phyloP scores from a whole-genome alignment of 495 filamentous ascomycete genomes.

The Trichocladium antarcticum region DNA sequence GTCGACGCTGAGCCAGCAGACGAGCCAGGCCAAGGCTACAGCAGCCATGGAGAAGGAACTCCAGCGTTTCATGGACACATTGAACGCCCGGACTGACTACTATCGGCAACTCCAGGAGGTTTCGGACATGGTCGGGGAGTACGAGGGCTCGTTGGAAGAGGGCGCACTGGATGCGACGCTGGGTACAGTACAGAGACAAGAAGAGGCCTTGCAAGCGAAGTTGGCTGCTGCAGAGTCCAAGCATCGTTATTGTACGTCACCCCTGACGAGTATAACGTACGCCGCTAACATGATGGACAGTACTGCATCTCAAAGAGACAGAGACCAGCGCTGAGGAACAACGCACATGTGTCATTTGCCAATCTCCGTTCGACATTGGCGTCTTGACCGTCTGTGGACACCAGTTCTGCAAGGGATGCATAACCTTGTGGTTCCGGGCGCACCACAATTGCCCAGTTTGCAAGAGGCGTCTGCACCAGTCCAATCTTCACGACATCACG shows the following conservation, averaged over 20 bases:
- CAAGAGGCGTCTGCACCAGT: slow-evolving; percentile 49
- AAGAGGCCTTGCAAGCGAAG: slow-evolving; percentile 41
- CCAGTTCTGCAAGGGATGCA: slow-evolving; percentile 78
- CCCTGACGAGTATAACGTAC: not conserved
- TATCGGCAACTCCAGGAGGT: slow-evolving; percentile 81
- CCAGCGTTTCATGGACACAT: slow-evolving; percentile 60
- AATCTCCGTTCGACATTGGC: slow-evolving; percentile 58
- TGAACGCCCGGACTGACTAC: slow-evolving; percentile 75
- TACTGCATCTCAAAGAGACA: slow-evolving; percentile 36
- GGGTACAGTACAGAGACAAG: slow-evolving; percentile 23
- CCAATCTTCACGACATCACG: slow-evolving; percentile 70
- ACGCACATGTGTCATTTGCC: slow-evolving; percentile 71
- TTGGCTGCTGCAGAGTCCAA: slow-evolving; percentile 55
- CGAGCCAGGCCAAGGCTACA: slow-evolving; percentile 53
- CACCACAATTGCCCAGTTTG: slow-evolving; percentile 64
- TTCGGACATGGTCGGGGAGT: slow-evolving; percentile 72
- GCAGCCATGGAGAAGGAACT: slow-evolving; percentile 57
- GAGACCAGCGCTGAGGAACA: slow-evolving; percentile 49
- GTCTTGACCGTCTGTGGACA: slow-evolving; percentile 86
- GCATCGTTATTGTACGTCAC: slow-evolving; percentile 52
- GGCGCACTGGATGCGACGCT: slow-evolving; percentile 25
- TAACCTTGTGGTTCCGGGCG: slow-evolving; percentile 59
- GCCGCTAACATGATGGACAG: slow-evolving; percentile 22
- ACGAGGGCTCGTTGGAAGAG: slow-evolving; percentile 43
- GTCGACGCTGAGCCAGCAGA: slow-evolving; percentile 47